These are phyloP conservation scores for Colletotrichum musae DNA, from an alignment of 2,329 filamentous ascomycete species.

Conservation along the genomic window DNA sequence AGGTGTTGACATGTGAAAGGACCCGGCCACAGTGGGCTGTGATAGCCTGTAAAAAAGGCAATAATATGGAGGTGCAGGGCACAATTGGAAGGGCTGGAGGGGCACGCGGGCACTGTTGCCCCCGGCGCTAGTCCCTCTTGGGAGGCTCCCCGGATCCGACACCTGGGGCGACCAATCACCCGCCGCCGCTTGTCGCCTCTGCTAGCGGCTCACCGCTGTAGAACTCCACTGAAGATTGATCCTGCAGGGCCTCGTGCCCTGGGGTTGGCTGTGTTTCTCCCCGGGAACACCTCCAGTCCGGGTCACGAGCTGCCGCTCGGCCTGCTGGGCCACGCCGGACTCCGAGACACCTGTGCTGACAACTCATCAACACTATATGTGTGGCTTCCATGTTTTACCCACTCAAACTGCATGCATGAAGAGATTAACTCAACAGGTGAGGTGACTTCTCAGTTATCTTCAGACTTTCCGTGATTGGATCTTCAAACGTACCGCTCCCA, in stretches of 20 bases:
- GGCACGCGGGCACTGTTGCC: slow-evolving; percentile 32
- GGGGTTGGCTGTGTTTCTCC: not conserved
- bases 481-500: too few species aligned
- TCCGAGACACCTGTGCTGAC: not conserved
- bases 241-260: slow-evolving; percentile 17
- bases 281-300: slow-evolving; percentile 16
- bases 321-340: not conserved
- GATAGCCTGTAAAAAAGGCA: too few species aligned
- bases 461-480: too few species aligned
- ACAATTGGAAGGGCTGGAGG: slow-evolving; percentile 8
- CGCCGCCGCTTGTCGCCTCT: not conserved
- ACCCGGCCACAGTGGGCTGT: not conserved
- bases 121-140: slow-evolving; percentile 12
- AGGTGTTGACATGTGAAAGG: slow-evolving; percentile 36
- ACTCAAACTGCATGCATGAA: too few species aligned
- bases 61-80: not conserved
- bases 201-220: slow-evolving; percentile 27
- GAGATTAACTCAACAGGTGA: too few species aligned
- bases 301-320: slow-evolving; percentile 17
- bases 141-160: slow-evolving; percentile 15
- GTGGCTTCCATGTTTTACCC: too few species aligned
- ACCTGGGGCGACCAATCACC: slow-evolving; percentile 21
- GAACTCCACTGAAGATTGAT: slow-evolving; percentile 28
- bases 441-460: too few species aligned
- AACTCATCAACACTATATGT: not conserved